phyloP scores from a whole-genome alignment of 73 alveolate genomes.

The Paramecium sexaurelia region DNA sequence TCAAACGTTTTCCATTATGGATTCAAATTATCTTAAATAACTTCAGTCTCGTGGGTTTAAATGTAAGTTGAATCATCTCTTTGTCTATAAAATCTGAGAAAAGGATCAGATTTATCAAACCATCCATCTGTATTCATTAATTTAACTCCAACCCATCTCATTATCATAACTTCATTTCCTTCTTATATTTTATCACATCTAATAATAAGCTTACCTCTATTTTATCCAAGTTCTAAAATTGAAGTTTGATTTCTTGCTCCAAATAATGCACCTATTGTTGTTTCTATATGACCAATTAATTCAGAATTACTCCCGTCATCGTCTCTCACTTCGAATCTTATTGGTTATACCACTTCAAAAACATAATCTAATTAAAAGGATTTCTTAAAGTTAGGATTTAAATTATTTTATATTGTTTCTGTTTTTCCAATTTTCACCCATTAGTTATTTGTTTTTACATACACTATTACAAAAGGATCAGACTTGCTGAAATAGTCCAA shows the following conservation, averaged over 20 bases:
- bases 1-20: slow-evolving; percentile 69
- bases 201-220: slow-evolving; percentile 42
- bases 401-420: slow-evolving; percentile 68
- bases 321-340: slow-evolving; percentile 59
- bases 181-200: slow-evolving; percentile 56
- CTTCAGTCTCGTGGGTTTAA: slow-evolving; percentile 66
- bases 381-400: slow-evolving; percentile 77
- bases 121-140: slow-evolving; percentile 67
- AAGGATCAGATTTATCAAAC: slow-evolving; percentile 72
- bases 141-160: slow-evolving; percentile 62
- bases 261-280: slow-evolving; percentile 72
- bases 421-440: slow-evolving; percentile 70
- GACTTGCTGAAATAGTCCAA: slow-evolving; percentile 67
- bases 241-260: slow-evolving; percentile 75
- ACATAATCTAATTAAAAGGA: slow-evolving; percentile 55
- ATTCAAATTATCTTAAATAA: slow-evolving; percentile 46
- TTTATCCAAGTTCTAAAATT: slow-evolving; percentile 53
- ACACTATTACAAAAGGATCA: slow-evolving; percentile 72
- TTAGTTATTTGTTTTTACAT: not conserved
- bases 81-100: slow-evolving; percentile 52
- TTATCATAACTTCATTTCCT: slow-evolving; percentile 45
- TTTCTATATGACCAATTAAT: slow-evolving; percentile 61
- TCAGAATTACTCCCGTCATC: slow-evolving; percentile 68
- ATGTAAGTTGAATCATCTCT: slow-evolving; percentile 57
- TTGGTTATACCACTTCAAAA: slow-evolving; percentile 53